Conservation (phyloP, 768 basidiomycete genomes). For the Serendipita sp. region DNA sequence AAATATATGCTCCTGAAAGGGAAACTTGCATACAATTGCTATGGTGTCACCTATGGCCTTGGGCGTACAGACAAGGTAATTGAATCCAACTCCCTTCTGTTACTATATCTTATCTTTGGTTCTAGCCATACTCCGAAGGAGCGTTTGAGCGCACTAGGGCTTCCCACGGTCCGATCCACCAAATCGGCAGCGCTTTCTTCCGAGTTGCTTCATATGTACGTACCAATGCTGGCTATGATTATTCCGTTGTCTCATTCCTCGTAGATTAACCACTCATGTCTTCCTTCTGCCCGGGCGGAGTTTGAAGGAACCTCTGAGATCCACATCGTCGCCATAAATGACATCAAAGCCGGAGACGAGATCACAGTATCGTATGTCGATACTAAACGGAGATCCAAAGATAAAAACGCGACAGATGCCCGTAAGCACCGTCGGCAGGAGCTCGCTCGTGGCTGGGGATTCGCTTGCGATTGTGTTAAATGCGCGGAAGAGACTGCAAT, state of each 20-base stretch:
- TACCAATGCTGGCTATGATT: neutral
- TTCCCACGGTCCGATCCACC: conserved; percentile 54
- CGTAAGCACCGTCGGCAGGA: conserved; percentile 51
- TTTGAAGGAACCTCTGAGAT: conserved; percentile 59
- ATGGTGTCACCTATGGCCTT: conserved; percentile 48
- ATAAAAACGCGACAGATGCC: conserved; percentile 27
- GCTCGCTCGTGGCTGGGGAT: conserved; percentile 67
- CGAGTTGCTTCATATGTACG: conserved; percentile 56
- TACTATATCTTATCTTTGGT: no score
- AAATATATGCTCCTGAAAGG: conserved; percentile 43
- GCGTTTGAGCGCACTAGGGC: conserved; percentile 59
- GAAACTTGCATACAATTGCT: conserved; percentile 62
- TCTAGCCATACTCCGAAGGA: conserved; percentile 20
- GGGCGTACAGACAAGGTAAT: conserved; percentile 56
- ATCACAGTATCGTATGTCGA: conserved; percentile 65
- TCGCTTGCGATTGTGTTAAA: conserved; percentile 54
- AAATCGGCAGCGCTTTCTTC: conserved; percentile 63
- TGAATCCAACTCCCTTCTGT: no score
- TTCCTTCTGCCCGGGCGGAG: conserved; percentile 45
- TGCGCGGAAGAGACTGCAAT: conserved; percentile 38
- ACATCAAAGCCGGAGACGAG: conserved; percentile 59
- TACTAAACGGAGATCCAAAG: conserved; percentile 35
- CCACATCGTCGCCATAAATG: conserved; percentile 45
- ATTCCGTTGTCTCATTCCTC: neutral
- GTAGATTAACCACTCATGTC: conserved; percentile 59